Conservation (phyloP, 2,329 filamentous ascomycete genomes). For the Zopfia rhizophila region DNA sequence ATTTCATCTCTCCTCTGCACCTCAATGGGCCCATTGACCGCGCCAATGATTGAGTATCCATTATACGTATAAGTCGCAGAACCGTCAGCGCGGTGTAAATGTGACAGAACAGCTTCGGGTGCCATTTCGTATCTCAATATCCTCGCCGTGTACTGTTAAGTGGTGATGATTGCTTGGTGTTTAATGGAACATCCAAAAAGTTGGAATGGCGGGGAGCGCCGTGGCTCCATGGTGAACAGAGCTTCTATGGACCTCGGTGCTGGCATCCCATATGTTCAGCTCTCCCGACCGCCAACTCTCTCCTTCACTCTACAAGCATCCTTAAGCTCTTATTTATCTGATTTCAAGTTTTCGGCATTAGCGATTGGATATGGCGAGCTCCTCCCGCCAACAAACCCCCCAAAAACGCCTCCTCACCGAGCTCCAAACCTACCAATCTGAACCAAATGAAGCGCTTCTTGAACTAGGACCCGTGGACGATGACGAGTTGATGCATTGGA, state of each 20-base stretch:
- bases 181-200: neutral
- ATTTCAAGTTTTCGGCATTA: too few species aligned
- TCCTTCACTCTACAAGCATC: too few species aligned
- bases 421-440: conserved; percentile 66
- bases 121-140: conserved; percentile 32
- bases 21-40: conserved; percentile 94
- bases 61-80: conserved; percentile 80
- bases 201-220: neutral
- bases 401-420: conserved; percentile 71
- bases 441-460: conserved; percentile 66
- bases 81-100: conserved; percentile 77
- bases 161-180: conserved; percentile 1
- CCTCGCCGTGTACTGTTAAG: neutral
- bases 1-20: conserved; percentile 88
- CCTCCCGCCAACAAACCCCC: conserved; percentile 49
- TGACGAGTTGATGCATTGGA: conserved; percentile 68
- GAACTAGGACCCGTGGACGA: conserved; percentile 67
- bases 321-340: too few species aligned
- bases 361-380: conserved; percentile 38
- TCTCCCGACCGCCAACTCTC: too few species aligned
- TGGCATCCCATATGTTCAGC: neutral
- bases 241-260: too few species aligned
- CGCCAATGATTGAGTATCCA: conserved; percentile 83
- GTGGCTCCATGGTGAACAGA: too few species aligned
- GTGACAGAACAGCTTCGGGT: conserved; percentile 45